Evolutionary conservation across 2,329 filamentous ascomycete genomes (phyloP).

Genomic region (Aspergillus sp.): DNA sequence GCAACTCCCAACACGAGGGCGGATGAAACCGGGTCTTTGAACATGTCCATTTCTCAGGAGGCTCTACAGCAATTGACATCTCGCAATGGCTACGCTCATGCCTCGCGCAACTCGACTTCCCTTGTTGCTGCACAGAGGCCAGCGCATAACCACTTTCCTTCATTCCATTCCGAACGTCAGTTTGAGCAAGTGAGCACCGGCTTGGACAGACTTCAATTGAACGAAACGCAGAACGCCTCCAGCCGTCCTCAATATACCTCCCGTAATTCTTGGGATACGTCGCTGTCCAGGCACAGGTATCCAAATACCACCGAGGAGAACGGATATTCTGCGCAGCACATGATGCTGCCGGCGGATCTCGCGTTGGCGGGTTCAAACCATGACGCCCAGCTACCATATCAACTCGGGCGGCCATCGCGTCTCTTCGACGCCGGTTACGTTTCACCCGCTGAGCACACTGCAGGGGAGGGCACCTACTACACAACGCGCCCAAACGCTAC

Average conservation of each 20-base stretch:
- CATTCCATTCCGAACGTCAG: constrained; percentile 46
- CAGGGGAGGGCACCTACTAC: constrained; percentile 52
- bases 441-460: constrained; percentile 53
- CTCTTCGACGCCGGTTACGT: constrained; percentile 50
- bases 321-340: constrained; percentile 28
- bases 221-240: constrained; percentile 34
- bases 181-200: constrained; percentile 38
- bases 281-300: constrained; percentile 51
- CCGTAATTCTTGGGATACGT: constrained; percentile 51
- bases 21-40: constrained; percentile 37
- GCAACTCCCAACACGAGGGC: constrained; percentile 29
- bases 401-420: constrained; percentile 42
- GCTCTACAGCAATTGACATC: constrained; percentile 31
- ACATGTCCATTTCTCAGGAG: constrained; percentile 39
- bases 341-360: constrained; percentile 27
- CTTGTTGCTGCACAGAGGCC: constrained; percentile 39
- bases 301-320: constrained; percentile 33
- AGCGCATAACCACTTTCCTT: constrained; percentile 43
- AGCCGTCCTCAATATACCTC: constrained; percentile 37
- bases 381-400: constrained; percentile 41
- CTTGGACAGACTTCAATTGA: constrained; percentile 42
- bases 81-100: constrained; percentile 37
- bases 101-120: constrained; percentile 41
- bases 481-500: constrained; percentile 51
- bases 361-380: constrained; percentile 31